Evolutionary conservation across 495 filamentous ascomycete genomes (phyloP).

Genomic region (Trichoderma gamsii): DNA sequence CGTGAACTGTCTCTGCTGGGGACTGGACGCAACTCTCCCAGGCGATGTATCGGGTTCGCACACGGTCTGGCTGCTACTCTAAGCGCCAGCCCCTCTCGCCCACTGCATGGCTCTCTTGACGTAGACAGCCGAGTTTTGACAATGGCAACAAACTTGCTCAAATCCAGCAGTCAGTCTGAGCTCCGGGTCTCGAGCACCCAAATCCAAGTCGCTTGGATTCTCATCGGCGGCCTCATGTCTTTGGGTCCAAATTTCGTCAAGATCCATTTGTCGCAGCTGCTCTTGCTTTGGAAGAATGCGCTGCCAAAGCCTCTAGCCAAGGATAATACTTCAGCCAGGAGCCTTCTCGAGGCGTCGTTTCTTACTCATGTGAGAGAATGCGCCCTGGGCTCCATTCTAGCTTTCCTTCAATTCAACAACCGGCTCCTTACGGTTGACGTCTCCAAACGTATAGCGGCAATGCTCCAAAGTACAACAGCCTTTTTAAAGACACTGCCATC

Average conservation of each 20-base stretch:
- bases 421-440: conserved; percentile 88
- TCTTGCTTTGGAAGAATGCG: conserved; percentile 97
- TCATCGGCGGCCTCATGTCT: conserved; percentile 95
- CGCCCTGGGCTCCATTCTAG: conserved; percentile 80
- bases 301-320: conserved; percentile 88
- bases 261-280: conserved; percentile 90
- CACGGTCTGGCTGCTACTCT: conserved; percentile 89
- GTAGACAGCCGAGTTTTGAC: conserved; percentile 87
- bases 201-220: conserved; percentile 95
- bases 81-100: conserved; percentile 79
- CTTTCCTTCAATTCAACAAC: conserved; percentile 92
- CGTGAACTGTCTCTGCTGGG: conserved; percentile 76
- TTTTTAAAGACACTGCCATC: conserved; percentile 77
- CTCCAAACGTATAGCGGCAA: conserved; percentile 81
- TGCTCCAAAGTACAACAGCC: conserved; percentile 91
- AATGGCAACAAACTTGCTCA: conserved; percentile 85
- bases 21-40: conserved; percentile 69
- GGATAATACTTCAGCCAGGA: conserved; percentile 77
- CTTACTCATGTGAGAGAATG: conserved; percentile 94
- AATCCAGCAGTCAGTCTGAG: conserved; percentile 86
- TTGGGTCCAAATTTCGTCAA: conserved; percentile 98
- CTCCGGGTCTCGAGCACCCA: conserved; percentile 87
- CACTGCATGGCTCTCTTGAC: conserved; percentile 91
- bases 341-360: conserved; percentile 82
- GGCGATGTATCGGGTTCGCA: conserved; percentile 84